Evolutionary conservation across 1,284 basidiomycete species (phyloP).

Genomic region (Lentinula novae-zelandiae): DNA sequence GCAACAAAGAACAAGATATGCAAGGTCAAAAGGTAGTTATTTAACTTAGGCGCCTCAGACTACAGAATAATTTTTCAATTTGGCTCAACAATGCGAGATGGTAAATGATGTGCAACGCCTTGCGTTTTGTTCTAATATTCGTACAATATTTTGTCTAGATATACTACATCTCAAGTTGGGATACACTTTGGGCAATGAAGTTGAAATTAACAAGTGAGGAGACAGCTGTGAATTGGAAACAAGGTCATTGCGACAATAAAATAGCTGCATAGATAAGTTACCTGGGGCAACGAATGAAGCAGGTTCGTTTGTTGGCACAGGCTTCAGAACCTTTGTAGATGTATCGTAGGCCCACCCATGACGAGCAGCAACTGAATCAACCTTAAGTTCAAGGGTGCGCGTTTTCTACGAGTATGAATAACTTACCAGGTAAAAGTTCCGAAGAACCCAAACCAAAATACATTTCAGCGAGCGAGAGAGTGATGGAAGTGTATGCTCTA

Average conservation of each 20-base stretch:
- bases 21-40: background rate
- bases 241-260: background rate
- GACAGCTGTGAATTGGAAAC: conserved; percentile 25
- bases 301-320: conserved; percentile 21
- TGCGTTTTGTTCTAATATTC: no score
- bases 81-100: no score
- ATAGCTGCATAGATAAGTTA: background rate
- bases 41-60: no score
- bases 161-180: conserved; percentile 36
- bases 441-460: conserved; percentile 54
- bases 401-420: background rate
- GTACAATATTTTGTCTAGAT: background rate
- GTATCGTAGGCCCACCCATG: conserved; percentile 51
- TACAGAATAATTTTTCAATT: no score
- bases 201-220: conserved; percentile 51
- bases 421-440: conserved; percentile 44
- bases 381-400: background rate
- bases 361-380: conserved; percentile 34
- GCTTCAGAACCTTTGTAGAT: conserved; percentile 40
- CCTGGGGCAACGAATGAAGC: conserved; percentile 4
- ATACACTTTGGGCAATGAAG: conserved; percentile 49
- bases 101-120: no score
- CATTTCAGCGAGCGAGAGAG: conserved; percentile 43
- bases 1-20: background rate
- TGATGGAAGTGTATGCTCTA: conserved; percentile 59